Conservation (phyloP, 805 yeast genomes). For the Cyberlindnera xishuangbannaensis region DNA sequence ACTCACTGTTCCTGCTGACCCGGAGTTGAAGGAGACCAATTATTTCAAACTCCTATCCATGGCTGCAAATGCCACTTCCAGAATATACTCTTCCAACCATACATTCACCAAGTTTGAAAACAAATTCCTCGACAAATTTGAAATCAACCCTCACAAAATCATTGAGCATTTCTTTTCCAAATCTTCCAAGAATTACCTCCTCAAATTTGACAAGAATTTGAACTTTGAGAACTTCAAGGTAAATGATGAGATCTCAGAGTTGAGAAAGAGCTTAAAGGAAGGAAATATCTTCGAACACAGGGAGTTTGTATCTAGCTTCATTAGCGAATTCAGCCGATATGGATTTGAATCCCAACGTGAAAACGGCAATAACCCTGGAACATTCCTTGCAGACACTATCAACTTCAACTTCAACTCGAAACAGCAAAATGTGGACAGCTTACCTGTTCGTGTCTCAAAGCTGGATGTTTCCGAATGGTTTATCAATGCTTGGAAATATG, state of each 20-base stretch:
- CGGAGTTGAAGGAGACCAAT: conserved; percentile 20
- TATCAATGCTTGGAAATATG: conserved; percentile 35
- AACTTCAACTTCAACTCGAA: conserved; percentile 26
- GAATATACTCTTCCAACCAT: conserved; percentile 28
- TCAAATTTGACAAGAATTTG: conserved; percentile 28
- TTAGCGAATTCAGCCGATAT: conserved; percentile 23
- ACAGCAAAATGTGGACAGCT: conserved; percentile 18
- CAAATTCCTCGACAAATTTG: conserved; percentile 36
- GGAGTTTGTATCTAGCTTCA: conserved; percentile 22
- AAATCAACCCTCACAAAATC: conserved; percentile 32
- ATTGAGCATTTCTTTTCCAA: conserved; percentile 31
- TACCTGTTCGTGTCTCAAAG: conserved; percentile 32
- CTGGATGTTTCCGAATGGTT: conserved; percentile 34
- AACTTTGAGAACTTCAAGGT: conserved; percentile 26
- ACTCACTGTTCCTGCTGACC: conserved; percentile 27
- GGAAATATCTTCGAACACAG: conserved; percentile 22
- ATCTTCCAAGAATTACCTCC: conserved; percentile 29
- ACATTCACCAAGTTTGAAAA: conserved; percentile 34
- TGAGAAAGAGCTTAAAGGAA: conserved; percentile 22
- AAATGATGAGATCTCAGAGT: conserved; percentile 18
- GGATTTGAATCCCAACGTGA: conserved; percentile 21
- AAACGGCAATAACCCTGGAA: conserved; percentile 17
- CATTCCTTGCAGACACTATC: conserved; percentile 25
- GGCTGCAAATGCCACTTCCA: conserved; percentile 32
- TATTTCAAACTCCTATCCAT: conserved; percentile 29